These are phyloP conservation scores for Oenanthe javanica DNA, from an alignment of 140 eudicot species.

Conservation along the genomic window DNA sequence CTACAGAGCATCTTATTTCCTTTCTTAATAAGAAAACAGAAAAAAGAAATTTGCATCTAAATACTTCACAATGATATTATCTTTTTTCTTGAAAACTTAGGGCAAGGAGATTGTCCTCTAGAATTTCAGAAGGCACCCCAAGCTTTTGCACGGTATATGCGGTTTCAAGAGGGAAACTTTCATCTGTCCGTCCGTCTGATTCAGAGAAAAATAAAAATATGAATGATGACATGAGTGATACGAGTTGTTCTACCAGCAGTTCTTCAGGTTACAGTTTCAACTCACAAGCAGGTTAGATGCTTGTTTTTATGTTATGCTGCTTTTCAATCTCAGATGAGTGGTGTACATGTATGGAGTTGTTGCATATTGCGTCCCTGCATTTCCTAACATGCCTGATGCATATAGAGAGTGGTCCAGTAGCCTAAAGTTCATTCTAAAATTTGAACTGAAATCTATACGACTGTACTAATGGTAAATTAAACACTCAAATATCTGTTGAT, in stretches of 20 bases:
- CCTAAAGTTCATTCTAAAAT: not conserved
- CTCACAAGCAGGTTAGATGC: slow-evolving; percentile 32
- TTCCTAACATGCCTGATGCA: not conserved
- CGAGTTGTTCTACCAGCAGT: slow-evolving; percentile 32
- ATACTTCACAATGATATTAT: not conserved
- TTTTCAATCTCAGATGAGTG: not conserved
- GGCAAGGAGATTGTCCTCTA: slow-evolving; percentile 54
- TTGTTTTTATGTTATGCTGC: not conserved
- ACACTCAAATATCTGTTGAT: not conserved
- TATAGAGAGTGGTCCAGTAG: not conserved
- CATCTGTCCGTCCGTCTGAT: slow-evolving; percentile 65
- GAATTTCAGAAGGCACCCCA: slow-evolving; percentile 61
- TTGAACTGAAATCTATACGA: not conserved
- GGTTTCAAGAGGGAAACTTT: slow-evolving; percentile 74
- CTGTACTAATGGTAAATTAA: not conserved
- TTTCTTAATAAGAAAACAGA: not conserved
- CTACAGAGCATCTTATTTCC: not conserved
- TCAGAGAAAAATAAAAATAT: slow-evolving; percentile 32
- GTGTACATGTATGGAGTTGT: not conserved
- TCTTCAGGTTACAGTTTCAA: slow-evolving; percentile 39
- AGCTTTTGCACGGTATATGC: slow-evolving; percentile 74
- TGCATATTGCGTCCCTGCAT: not conserved
- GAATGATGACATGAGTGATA: slow-evolving; percentile 36
- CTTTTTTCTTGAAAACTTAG: slow-evolving; percentile 25
- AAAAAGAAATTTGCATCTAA: not conserved